phyloP scores from a whole-genome alignment of 805 yeast genomes.

The Tetrapisispora phaffii region DNA sequence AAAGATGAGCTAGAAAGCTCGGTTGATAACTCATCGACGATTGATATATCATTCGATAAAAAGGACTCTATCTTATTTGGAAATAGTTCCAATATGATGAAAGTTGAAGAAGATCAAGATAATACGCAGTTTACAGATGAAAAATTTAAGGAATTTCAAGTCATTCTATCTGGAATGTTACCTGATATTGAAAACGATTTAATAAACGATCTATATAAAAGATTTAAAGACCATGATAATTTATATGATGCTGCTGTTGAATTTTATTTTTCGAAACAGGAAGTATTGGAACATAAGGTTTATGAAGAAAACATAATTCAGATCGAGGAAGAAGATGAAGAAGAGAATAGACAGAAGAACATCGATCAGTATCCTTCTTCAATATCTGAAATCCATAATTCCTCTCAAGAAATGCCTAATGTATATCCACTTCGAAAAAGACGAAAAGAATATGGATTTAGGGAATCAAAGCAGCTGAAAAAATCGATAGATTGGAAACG shows the following conservation, averaged over 20 bases:
- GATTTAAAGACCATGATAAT: constrained; percentile 21
- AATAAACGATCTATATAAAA: constrained; percentile 19
- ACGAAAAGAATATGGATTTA: background rate
- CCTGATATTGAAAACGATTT: constrained; percentile 23
- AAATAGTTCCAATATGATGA: background rate
- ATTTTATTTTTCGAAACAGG: constrained; percentile 30
- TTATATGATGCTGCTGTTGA: constrained; percentile 33
- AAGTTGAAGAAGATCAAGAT: background rate
- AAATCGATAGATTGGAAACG: constrained; percentile 29
- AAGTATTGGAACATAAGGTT: background rate
- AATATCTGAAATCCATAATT: no score
- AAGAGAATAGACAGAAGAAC: no score
- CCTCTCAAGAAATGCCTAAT: no score
- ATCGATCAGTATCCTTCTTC: no score
- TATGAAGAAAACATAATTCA: background rate
- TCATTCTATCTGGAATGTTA: constrained; percentile 30
- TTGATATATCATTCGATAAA: constrained; percentile 9
- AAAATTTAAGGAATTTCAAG: background rate
- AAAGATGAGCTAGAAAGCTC: constrained; percentile 25
- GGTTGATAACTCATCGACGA: constrained; percentile 6
- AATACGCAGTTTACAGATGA: background rate
- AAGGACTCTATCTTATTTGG: constrained; percentile 17
- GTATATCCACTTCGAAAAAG: background rate
- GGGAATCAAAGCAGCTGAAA: constrained; percentile 10
- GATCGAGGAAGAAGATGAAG: background rate